phyloP scores from a whole-genome alignment of 2,329 filamentous ascomycete species.

The Claviceps sp. region DNA sequence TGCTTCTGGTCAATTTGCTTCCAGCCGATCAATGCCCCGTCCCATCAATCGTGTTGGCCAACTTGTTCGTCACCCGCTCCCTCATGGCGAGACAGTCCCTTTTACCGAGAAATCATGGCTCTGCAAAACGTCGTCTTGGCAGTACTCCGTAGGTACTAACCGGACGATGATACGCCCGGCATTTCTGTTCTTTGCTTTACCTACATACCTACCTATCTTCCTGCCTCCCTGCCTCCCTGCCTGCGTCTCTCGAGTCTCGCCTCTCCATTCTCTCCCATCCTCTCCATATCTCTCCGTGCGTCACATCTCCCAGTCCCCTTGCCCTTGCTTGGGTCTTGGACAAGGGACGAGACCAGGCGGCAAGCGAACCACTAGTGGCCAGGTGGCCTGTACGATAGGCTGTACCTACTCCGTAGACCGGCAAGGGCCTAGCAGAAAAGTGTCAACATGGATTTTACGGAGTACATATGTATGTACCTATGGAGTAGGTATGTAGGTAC shows the following conservation, averaged over 20 bases:
- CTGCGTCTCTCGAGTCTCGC: neutral
- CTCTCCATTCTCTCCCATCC: neutral
- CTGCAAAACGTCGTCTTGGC: neutral
- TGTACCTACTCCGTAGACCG: no score
- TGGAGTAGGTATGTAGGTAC: no score
- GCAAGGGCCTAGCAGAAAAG: neutral
- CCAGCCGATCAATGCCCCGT: neutral
- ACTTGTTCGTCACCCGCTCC: neutral
- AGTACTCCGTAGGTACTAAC: neutral
- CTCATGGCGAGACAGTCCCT: neutral
- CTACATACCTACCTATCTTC: neutral
- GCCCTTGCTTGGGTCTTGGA: neutral
- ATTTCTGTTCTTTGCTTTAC: neutral
- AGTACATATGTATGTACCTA: no score
- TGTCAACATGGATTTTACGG: neutral
- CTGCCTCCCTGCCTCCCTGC: neutral
- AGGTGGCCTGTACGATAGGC: no score
- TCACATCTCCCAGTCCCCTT: neutral
- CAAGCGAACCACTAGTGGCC: neutral
- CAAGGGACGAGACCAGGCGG: neutral
- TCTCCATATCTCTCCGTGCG: neutral
- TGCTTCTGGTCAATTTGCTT: neutral
- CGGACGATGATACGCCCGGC: neutral
- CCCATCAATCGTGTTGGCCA: neutral
- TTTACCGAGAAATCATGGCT: neutral